Base-by-base conservation (phyloP, 2,329 filamentous ascomycete species). In the Neofusicoccum ribis region DNA sequence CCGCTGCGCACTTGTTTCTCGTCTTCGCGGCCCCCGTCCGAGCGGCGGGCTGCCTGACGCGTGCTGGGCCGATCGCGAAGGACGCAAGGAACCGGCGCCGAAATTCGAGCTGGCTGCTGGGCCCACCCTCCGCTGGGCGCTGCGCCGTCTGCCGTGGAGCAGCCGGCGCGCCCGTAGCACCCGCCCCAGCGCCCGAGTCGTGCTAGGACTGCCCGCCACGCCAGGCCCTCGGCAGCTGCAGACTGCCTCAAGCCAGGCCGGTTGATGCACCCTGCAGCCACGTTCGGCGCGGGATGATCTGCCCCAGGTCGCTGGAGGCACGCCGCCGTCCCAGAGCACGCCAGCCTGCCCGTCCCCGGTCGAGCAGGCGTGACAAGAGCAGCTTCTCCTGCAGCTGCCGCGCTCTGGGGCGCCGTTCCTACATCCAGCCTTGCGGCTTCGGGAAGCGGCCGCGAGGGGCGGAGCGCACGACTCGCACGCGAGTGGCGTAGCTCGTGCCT, bases 191-290 rank as follows among this genome's bases (percentile, higher is more conserved):
- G 15, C 39, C 17, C 46, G 46, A 49, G 17, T 49, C 46, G 46
- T 31, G 23, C 23, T 23, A 23, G 23, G 23, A 23, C 23, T 23
- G 23, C 23, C 23, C 23, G 23, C 23, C 23, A 23, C 23, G 23
- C 23, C 23, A 52, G 31, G 50, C 31, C 17, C 14, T 20, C 50
- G 31, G 50, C 50, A 39, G 15, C 11, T 11, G 31, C 54, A 49
- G 20, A 36, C 8, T 14, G 27, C 27, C 27, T 31, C 27, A 39
- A 7, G 41, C 15, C 12, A 47, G 61, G 43, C 61, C 61, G 51
- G 61, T 41, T 54, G 39, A 63, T 37, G 61, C 61, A 23, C 61
- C 50, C 50, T 64, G 61, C 61, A 64, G 61, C 61, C 61, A 64
- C 61, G 61, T 39, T 47, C 9, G 34, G 4, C 34, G 60, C 37